Percentiles rank a stretch among this genome's conserved stretches.
phyloP scores from a whole-genome alignment of 768 basidiomycete species.

The Mycena filopes region DNA sequence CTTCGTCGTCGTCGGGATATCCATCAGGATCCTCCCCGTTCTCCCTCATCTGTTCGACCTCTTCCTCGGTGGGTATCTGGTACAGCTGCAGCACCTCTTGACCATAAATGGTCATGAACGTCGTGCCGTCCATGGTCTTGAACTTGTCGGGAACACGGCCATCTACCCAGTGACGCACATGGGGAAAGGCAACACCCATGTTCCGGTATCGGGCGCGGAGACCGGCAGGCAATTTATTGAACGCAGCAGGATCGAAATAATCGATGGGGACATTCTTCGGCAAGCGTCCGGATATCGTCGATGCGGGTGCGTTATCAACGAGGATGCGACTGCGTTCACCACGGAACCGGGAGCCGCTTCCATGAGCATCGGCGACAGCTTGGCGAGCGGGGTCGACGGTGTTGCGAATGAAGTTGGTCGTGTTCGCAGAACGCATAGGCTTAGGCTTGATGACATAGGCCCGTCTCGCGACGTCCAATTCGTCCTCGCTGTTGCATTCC shows the following conservation, averaged over 20 bases:
- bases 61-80: neutral
- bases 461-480: neutral
- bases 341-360: too few species aligned
- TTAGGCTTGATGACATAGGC: neutral
- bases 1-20: neutral
- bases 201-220: neutral
- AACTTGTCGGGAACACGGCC: neutral
- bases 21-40: neutral
- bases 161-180: neutral
- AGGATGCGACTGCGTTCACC: too few species aligned
- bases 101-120: too few species aligned
- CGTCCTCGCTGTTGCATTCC: neutral
- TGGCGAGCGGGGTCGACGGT: too few species aligned
- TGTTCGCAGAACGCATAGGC: neutral
- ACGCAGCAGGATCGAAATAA: neutral
- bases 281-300: neutral
- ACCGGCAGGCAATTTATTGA: neutral
- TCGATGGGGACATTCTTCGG: neutral
- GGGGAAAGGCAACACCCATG: slow-evolving; percentile 3
- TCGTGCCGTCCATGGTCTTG: neutral
- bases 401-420: neutral
- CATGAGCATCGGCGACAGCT: too few species aligned
- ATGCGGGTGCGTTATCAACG: neutral
- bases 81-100: neutral
- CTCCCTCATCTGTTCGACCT: neutral